phyloP scores from a whole-genome alignment of 305 asterid species.

The Lippia alba region DNA sequence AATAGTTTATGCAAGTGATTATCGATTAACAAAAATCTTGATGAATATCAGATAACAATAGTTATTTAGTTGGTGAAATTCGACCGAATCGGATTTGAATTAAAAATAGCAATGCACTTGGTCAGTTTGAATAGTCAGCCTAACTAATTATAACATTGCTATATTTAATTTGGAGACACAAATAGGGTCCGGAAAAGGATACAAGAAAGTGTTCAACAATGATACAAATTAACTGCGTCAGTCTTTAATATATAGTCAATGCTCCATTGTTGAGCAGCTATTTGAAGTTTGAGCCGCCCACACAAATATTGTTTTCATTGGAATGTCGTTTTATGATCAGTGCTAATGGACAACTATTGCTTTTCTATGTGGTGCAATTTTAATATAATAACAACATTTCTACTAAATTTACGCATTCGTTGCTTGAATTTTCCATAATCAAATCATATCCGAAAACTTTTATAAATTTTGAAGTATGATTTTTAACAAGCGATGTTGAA shows the following conservation, averaged over 20 bases:
- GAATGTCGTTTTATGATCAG: neutral
- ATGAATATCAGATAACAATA: no score
- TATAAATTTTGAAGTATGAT: no score
- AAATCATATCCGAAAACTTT: no score
- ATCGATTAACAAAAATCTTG: no score
- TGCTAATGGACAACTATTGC: neutral
- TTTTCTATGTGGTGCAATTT: neutral
- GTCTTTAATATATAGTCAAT: conserved; percentile 12
- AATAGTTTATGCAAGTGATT: no score
- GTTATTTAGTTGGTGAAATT: no score
- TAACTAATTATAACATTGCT: neutral
- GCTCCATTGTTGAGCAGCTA: neutral
- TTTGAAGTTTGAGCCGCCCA: neutral
- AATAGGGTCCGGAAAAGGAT: conserved; percentile 14
- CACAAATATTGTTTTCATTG: neutral
- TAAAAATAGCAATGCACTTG: neutral
- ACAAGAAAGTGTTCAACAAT: conserved; percentile 24
- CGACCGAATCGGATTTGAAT: no score
- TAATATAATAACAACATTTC: no score
- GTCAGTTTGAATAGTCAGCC: neutral
- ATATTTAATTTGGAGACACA: neutral
- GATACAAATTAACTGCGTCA: neutral
- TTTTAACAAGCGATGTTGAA: no score
- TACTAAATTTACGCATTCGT: no score
- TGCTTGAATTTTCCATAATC: no score